These are phyloP conservation scores for Colletotrichum sublineola DNA, from an alignment of 2,329 filamentous ascomycete genomes.

Conservation along the genomic window DNA sequence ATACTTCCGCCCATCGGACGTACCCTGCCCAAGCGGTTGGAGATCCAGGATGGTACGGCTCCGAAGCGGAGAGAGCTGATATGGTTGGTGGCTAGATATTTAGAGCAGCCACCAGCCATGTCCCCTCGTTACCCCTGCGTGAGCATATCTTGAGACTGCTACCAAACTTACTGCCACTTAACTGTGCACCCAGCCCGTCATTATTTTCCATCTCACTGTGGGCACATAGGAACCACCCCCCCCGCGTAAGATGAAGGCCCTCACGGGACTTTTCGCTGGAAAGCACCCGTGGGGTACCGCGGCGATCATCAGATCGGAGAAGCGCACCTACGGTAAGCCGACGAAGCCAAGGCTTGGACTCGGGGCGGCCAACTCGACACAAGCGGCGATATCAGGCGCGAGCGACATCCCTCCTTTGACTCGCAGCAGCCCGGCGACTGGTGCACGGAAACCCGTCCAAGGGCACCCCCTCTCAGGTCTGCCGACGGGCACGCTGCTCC, in stretches of 20 bases:
- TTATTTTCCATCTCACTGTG: neutral
- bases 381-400: constrained; percentile 13
- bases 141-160: neutral
- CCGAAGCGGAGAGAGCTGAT: constrained; percentile 13
- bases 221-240: neutral
- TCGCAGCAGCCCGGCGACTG: neutral
- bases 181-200: neutral
- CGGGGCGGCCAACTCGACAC: constrained; percentile 27
- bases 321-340: constrained; percentile 35
- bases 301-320: constrained; percentile 13
- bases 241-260: constrained; percentile 24
- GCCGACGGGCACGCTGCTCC: constrained; percentile 52
- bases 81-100: neutral
- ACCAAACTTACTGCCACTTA: neutral
- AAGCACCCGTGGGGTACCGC: constrained; percentile 31
- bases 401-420: constrained; percentile 1
- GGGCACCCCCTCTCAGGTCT: constrained; percentile 48
- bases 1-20: constrained; percentile 36
- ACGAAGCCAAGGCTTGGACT: constrained; percentile 30
- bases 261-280: constrained; percentile 15
- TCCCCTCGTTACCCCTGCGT: neutral
- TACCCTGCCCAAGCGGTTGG: constrained; percentile 4
- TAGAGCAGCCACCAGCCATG: constrained; percentile 4
- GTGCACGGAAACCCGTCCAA: constrained; percentile 9
- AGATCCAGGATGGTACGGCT: constrained; percentile 5